Evolutionary conservation across 2,329 filamentous ascomycete genomes (phyloP).

Genomic region (Colletotrichum karsti): DNA sequence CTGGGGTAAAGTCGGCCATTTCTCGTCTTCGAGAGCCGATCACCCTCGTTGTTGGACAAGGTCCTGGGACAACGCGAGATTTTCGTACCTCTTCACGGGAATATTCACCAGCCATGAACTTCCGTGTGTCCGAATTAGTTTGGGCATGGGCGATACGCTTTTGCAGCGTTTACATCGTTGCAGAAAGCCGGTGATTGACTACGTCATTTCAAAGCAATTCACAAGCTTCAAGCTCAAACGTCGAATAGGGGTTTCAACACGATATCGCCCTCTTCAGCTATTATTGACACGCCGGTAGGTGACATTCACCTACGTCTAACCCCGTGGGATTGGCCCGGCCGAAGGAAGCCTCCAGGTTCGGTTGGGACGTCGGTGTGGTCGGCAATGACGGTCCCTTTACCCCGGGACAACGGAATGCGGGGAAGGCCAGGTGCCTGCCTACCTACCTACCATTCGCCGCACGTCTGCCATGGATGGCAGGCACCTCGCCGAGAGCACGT

Average conservation of each 20-base stretch:
- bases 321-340: neutral
- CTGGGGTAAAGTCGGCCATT: slow-evolving; percentile 14
- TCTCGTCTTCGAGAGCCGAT: neutral
- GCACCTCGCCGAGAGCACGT: slow-evolving; percentile 15
- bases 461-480: neutral
- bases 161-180: too few species aligned
- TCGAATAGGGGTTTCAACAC: too few species aligned
- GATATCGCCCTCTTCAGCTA: too few species aligned
- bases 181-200: too few species aligned
- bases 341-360: slow-evolving; percentile 7
- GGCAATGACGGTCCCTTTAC: slow-evolving; percentile 17
- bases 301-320: neutral
- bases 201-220: too few species aligned
- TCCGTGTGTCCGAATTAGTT: slow-evolving; percentile 3
- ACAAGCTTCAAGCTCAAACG: too few species aligned
- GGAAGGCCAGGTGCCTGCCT: too few species aligned
- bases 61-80: too few species aligned
- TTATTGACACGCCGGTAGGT: neutral
- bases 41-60: neutral
- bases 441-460: neutral
- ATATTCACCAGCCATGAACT: neutral
- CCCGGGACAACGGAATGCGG: slow-evolving; percentile 33
- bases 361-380: slow-evolving; percentile 12
- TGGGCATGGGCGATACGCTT: too few species aligned
- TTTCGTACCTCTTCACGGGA: too few species aligned